These are phyloP conservation scores for Phytophthora sp. DNA, from an alignment of 352 stramenopile species.

Conservation along the genomic window DNA sequence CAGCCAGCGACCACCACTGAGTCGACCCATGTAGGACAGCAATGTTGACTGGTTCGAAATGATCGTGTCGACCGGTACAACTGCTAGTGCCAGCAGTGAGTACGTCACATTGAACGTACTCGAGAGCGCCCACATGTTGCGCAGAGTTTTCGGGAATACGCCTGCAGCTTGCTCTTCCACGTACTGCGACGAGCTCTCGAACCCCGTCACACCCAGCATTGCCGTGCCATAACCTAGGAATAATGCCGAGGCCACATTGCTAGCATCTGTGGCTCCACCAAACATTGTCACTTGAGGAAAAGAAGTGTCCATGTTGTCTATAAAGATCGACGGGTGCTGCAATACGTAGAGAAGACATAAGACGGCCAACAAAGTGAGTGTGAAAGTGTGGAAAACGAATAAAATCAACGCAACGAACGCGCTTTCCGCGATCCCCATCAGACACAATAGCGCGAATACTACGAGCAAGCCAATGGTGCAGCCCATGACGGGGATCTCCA, in stretches of 20 bases:
- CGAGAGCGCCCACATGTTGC: conserved; percentile 86
- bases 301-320: conserved; percentile 68
- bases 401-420: conserved; percentile 80
- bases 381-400: conserved; percentile 80
- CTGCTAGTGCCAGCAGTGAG: conserved; percentile 67
- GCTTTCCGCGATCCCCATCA: conserved; percentile 88
- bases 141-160: conserved; percentile 76
- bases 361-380: conserved; percentile 61
- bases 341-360: conserved; percentile 61
- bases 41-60: conserved; percentile 66
- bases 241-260: conserved; percentile 52
- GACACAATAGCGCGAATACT: conserved; percentile 80
- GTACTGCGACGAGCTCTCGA: conserved; percentile 90
- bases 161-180: conserved; percentile 86
- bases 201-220: conserved; percentile 90
- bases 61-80: conserved; percentile 80
- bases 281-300: conserved; percentile 67
- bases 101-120: conserved; percentile 83
- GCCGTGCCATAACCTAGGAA: conserved; percentile 80
- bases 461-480: conserved; percentile 62
- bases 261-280: conserved; percentile 42
- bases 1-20: conserved; percentile 42
- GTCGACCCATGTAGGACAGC: conserved; percentile 69
- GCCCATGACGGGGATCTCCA: conserved; percentile 55
- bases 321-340: conserved; percentile 65